A percentile compares a stretch with the other conserved stretches of the same genome.
These are phyloP conservation scores for Nidula microcarpa DNA, from an alignment of 768 basidiomycete species.

Conservation along the genomic window DNA sequence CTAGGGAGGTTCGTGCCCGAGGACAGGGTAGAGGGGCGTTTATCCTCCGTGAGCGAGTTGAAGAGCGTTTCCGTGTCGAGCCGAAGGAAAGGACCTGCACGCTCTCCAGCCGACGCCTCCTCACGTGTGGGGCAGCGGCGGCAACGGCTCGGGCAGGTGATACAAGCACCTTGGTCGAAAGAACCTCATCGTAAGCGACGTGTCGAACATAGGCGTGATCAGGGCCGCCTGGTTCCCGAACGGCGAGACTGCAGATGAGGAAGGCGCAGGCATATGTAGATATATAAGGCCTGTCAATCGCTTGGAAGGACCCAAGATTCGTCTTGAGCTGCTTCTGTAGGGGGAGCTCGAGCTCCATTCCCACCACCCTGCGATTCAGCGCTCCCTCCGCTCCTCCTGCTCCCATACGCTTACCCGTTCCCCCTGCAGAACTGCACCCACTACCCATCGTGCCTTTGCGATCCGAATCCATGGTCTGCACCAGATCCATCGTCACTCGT, in stretches of 20 bases:
- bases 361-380: not conserved
- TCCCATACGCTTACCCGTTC: not conserved
- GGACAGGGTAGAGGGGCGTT: not conserved
- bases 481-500: constrained; percentile 6
- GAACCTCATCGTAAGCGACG: constrained; percentile 32
- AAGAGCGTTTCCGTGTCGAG: constrained; percentile 1
- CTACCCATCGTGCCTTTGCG: constrained; percentile 25
- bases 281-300: constrained; percentile 9
- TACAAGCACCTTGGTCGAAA: constrained; percentile 56
- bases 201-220: constrained; percentile 7
- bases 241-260: constrained; percentile 7
- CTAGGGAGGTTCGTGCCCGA: not conserved
- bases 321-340: not conserved
- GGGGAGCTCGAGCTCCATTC: not conserved
- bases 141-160: constrained; percentile 31
- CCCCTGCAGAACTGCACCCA: constrained; percentile 2
- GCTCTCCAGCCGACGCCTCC: constrained; percentile 61
- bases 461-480: constrained; percentile 54
- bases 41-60: not conserved
- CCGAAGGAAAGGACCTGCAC: constrained; percentile 40
- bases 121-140: constrained; percentile 37
- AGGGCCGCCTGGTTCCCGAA: constrained; percentile 2
- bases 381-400: too few species aligned
- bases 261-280: constrained; percentile 1
- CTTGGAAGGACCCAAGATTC: constrained; percentile 17